Base-by-base conservation (phyloP, 73 alveolate genomes). In the Uronychia binucleata region DNA sequence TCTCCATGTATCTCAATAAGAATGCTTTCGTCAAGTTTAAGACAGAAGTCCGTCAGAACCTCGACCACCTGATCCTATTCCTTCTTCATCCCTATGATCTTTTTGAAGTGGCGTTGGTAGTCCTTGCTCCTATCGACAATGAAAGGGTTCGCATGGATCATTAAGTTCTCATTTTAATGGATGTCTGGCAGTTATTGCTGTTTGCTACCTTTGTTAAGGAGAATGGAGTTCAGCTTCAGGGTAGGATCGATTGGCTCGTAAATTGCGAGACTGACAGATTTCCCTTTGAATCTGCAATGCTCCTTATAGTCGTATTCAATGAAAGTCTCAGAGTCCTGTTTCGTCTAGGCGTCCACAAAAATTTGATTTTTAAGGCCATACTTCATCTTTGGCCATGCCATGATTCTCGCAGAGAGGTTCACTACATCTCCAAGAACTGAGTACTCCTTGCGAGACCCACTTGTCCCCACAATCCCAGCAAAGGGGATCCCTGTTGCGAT, bases 361-460 rank as follows among this genome's bases (percentile, higher is more conserved):
- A 90, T 85, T 59, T 88, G 82, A 19, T 46, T 46, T 46, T 46
- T 46, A 5, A 46, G 19, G 5, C 19, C 5, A 19, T 46, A 46
- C 11, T 75, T 87, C 81, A 75, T 89, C 75, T 89, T 89, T 19
- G 92, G 85, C 87, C 88, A 77, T 27, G 81, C 88, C 99, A 98
- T 98, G 59, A 95, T 89, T 93, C 99, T 95, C 26, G 99, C 98
- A 11, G 99, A 94, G 60, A 98, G 92, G 91, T 98, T 98, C 5
- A 97, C 99, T n/a, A 93, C 91, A 91, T 96, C 99, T 5, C 99
- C 99, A 28, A 98, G 74, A 78, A 96, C 96, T 29, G 99, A 94
- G 90, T 95, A 98, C 85, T 98, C 99, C 88, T 98, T 96, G 85
- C 99, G 94, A n/a, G 96, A 91, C 5, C 99, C 99, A 77, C 96